phyloP scores from a whole-genome alignment of 495 filamentous ascomycete species.

The Neurospora sp. region DNA sequence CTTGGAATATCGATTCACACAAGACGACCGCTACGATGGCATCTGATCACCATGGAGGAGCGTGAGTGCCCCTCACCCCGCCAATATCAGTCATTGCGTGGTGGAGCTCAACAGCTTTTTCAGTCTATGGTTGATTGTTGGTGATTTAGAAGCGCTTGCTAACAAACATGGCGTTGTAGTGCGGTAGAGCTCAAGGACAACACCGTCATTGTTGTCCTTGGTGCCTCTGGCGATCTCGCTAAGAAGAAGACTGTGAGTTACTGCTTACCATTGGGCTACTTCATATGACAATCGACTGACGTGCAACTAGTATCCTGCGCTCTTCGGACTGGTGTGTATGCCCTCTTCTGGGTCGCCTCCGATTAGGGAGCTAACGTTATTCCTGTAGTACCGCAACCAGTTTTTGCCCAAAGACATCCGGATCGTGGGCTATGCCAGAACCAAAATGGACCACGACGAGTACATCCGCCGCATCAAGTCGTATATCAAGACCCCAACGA shows the following conservation, averaged over 20 bases:
- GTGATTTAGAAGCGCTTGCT: neutral
- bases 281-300: slow-evolving; percentile 21
- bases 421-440: slow-evolving; percentile 98
- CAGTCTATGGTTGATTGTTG: neutral
- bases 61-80: slow-evolving; percentile 31
- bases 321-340: slow-evolving; percentile 87
- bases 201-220: slow-evolving; percentile 94
- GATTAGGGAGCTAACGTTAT: slow-evolving; percentile 15
- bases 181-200: slow-evolving; percentile 91
- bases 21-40: slow-evolving; percentile 29
- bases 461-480: slow-evolving; percentile 89
- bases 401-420: slow-evolving; percentile 96
- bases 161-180: slow-evolving; percentile 15
- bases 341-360: neutral
- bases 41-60: slow-evolving; percentile 26
- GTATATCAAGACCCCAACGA: slow-evolving; percentile 97
- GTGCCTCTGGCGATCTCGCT: slow-evolving; percentile 92
- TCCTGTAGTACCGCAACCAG: slow-evolving; percentile 80
- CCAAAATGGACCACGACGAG: slow-evolving; percentile 97
- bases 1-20: neutral
- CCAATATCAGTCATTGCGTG: slow-evolving; percentile 22
- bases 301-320: slow-evolving; percentile 73
- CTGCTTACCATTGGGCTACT: slow-evolving; percentile 5
- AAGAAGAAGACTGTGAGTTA: slow-evolving; percentile 96
- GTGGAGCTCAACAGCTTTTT: slow-evolving; percentile 11